Conservation (phyloP, 306 rosid species). For the Parietaria judaica region DNA sequence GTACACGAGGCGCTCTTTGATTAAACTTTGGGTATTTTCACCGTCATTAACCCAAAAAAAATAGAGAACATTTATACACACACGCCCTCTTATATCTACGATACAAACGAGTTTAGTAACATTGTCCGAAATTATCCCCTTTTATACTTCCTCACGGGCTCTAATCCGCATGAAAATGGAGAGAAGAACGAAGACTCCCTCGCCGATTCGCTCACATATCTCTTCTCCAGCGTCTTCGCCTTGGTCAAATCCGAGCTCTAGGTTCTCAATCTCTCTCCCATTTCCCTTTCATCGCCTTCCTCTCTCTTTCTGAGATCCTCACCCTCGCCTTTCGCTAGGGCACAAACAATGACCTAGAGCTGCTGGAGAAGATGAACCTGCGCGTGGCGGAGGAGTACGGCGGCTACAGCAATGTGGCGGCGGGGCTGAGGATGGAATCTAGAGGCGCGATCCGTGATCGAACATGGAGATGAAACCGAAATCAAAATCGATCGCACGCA, state of each 20-base stretch:
- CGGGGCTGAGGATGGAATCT: conserved; percentile 81
- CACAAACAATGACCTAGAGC: conserved; percentile 62
- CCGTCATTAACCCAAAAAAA: too few relatives aligned
- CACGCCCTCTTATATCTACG: too few relatives aligned
- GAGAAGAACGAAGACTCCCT: conserved; percentile 35
- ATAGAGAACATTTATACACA: too few relatives aligned
- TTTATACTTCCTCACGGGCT: too few relatives aligned
- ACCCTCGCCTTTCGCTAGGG: conserved; percentile 37
- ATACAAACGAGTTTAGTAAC: too few relatives aligned
- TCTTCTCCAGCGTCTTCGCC: conserved; percentile 60
- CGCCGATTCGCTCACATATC: conserved; percentile 55
- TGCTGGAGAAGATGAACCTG: conserved; percentile 79
- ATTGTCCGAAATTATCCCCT: too few relatives aligned
- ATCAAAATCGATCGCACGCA: too few relatives aligned
- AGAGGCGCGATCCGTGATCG: too few relatives aligned
- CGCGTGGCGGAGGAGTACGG: conserved; percentile 77
- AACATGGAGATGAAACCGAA: too few relatives aligned
- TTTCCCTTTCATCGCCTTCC: neutral
- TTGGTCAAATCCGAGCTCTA: conserved; percentile 82
- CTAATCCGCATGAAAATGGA: conserved; percentile 17
- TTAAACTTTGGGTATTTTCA: too few relatives aligned
- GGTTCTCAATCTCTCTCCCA: too few relatives aligned
- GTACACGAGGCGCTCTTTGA: too few relatives aligned
- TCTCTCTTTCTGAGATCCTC: neutral
- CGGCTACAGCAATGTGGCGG: conserved; percentile 72